Evolutionary conservation across 2,329 filamentous ascomycete species (phyloP).

Genomic region (Phaeomoniella chlamydospora): DNA sequence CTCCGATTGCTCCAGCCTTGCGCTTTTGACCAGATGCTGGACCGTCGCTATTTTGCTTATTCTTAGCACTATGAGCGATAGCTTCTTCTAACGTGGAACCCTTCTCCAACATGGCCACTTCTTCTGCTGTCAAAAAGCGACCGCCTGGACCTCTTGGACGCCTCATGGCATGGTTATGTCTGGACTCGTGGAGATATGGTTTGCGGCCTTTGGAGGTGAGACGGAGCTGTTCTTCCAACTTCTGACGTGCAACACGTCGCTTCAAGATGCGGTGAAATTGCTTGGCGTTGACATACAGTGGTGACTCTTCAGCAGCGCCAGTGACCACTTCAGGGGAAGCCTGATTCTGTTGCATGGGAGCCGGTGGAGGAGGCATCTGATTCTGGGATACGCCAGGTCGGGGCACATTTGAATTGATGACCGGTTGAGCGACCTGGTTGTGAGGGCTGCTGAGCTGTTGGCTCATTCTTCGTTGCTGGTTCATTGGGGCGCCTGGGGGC

Average conservation of each 20-base stretch:
- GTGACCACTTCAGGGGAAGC: constrained; percentile 70
- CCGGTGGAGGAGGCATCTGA: constrained; percentile 33
- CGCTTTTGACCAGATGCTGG: constrained; percentile 29
- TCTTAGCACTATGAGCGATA: constrained; percentile 17
- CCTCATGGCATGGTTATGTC: constrained; percentile 97
- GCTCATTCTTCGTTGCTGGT: constrained; percentile 52
- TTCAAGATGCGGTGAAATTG: constrained; percentile 97
- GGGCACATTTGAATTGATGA: constrained; percentile 53
- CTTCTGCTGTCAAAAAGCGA: constrained; percentile 89
- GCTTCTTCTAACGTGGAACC: constrained; percentile 26
- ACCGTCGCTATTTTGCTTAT: constrained; percentile 18
- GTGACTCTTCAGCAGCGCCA: constrained; percentile 67
- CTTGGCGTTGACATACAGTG: constrained; percentile 95
- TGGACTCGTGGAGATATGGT: constrained; percentile 91
- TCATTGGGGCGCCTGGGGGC: constrained; percentile 41
- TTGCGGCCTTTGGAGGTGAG: constrained; percentile 91
- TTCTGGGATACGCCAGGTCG: constrained; percentile 36
- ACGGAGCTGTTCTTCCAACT: constrained; percentile 80
- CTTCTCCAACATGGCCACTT: constrained; percentile 79
- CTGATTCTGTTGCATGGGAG: constrained; percentile 50
- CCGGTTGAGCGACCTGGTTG: constrained; percentile 57
- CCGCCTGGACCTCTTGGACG: constrained; percentile 85
- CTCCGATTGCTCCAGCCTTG: constrained; percentile 33
- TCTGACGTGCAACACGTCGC: constrained; percentile 80
- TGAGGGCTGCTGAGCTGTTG: constrained; percentile 60